Percentiles rank a stretch among this genome's conserved stretches.
These are phyloP conservation scores for Yamadazyma takamatsuzukensis DNA, from an alignment of 805 yeast species.

Conservation along the genomic window DNA sequence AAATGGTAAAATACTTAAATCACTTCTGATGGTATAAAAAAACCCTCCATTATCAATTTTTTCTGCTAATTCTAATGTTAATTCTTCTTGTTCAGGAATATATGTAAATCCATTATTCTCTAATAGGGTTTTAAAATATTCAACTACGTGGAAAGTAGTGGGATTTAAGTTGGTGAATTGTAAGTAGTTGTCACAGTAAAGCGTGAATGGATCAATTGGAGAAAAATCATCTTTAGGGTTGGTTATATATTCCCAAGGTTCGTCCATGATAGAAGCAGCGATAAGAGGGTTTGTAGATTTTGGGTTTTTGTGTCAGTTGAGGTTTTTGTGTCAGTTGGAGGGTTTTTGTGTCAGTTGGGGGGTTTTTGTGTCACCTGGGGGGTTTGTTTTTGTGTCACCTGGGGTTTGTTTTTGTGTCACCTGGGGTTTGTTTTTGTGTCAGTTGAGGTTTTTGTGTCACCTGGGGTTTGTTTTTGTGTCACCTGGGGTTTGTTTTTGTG, in stretches of 20 bases:
- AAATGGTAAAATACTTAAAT: slow-evolving; percentile 67
- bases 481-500: too few species aligned
- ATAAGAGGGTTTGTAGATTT: too few species aligned
- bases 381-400: too few species aligned
- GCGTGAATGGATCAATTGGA: not conserved
- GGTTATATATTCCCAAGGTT: too few species aligned
- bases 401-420: too few species aligned
- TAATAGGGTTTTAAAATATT: slow-evolving; percentile 45
- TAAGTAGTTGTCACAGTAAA: slow-evolving; percentile 45
- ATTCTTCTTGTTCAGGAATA: slow-evolving; percentile 52
- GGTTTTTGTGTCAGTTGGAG: too few species aligned
- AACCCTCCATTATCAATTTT: slow-evolving; percentile 38
- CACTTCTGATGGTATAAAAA: slow-evolving; percentile 67
- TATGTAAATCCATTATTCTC: slow-evolving; percentile 60
- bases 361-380: too few species aligned
- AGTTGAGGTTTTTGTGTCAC: too few species aligned
- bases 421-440: too few species aligned
- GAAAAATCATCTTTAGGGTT: not conserved
- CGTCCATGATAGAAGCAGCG: too few species aligned
- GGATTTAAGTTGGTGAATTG: slow-evolving; percentile 72
- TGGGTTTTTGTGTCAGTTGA: not conserved
- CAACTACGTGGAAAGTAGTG: slow-evolving; percentile 70
- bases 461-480: too few species aligned
- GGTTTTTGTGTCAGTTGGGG: too few species aligned
- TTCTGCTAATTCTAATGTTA: slow-evolving; percentile 14